phyloP scores from a whole-genome alignment of 441 rosid genomes.

The Croton setiger region DNA sequence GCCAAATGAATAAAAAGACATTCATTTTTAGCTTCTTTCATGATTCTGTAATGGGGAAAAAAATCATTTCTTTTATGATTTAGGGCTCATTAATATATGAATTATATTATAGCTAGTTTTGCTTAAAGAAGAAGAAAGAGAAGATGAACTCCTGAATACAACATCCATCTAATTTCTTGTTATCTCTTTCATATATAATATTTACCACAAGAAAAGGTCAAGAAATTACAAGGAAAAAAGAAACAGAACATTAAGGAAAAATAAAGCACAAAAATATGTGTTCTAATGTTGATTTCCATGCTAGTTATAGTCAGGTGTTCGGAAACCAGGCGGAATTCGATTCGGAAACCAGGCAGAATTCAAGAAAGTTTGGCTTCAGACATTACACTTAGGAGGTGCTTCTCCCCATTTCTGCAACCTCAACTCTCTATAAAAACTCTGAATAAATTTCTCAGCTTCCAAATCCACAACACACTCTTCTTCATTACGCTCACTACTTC shows the following conservation, averaged over 20 bases:
- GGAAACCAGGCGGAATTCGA: too few relatives aligned
- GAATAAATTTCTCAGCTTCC: slow-evolving; percentile 79
- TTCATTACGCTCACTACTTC: slow-evolving; percentile 25
- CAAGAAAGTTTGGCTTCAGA: slow-evolving; percentile 8
- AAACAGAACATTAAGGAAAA: not conserved
- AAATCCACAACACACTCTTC: slow-evolving; percentile 52
- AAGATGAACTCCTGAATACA: too few relatives aligned
- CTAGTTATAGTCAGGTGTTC: too few relatives aligned
- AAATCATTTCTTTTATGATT: too few relatives aligned
- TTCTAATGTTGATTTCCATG: not conserved
- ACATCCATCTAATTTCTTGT: not conserved
- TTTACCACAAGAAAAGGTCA: not conserved
- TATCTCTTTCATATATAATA: not conserved
- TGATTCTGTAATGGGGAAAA: too few relatives aligned
- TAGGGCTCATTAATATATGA: too few relatives aligned
- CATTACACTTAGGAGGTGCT: slow-evolving; percentile 1
- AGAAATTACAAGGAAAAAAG: not conserved
- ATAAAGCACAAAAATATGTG: not conserved
- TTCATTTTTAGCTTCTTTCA: too few relatives aligned
- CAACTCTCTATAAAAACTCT: slow-evolving; percentile 57
- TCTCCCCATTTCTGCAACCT: slow-evolving; percentile 54
- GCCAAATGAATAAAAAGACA: too few relatives aligned
- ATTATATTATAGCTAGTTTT: too few relatives aligned
- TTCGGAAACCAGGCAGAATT: too few relatives aligned
- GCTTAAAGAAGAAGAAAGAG: too few relatives aligned